Conservation (phyloP, 2,329 filamentous ascomycete species). For the Alternaria dauci region DNA sequence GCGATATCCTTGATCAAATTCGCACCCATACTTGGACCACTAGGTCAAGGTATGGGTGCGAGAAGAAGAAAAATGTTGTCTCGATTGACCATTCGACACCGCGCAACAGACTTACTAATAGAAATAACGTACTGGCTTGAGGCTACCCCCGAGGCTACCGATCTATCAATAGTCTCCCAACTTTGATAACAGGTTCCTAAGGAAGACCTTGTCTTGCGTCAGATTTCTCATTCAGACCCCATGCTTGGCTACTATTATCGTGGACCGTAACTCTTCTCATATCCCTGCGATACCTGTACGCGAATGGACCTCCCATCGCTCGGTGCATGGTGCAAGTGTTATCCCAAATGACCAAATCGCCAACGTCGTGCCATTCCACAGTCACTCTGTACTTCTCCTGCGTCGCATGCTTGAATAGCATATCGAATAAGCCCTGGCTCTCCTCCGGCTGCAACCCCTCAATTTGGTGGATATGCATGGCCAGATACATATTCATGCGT, state of each 20-base stretch:
- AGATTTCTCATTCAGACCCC: not conserved
- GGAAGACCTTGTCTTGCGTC: not conserved
- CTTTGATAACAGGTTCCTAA: not conserved
- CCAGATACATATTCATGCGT: constrained; percentile 60
- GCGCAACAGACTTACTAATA: too few relatives aligned
- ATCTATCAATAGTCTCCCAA: not conserved
- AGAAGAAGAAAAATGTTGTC: too few relatives aligned
- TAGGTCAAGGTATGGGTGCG: too few relatives aligned
- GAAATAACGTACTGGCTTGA: too few relatives aligned
- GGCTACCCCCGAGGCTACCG: too few relatives aligned
- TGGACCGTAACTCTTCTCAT: not conserved
- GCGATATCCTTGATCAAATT: too few relatives aligned
- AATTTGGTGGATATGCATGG: not conserved
- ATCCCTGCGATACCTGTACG: not conserved
- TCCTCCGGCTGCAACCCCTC: not conserved
- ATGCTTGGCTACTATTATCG: not conserved
- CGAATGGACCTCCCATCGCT: not conserved
- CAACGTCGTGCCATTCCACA: not conserved
- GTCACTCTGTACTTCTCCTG: not conserved
- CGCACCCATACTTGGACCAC: too few relatives aligned
- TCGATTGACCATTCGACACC: too few relatives aligned
- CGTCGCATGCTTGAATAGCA: not conserved
- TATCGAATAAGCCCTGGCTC: not conserved
- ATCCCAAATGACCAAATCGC: not conserved
- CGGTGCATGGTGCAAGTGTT: not conserved